Evolutionary conservation across 371 early-diverging fungal species (phyloP).

Genomic region (Saksenaea vasiformis): DNA sequence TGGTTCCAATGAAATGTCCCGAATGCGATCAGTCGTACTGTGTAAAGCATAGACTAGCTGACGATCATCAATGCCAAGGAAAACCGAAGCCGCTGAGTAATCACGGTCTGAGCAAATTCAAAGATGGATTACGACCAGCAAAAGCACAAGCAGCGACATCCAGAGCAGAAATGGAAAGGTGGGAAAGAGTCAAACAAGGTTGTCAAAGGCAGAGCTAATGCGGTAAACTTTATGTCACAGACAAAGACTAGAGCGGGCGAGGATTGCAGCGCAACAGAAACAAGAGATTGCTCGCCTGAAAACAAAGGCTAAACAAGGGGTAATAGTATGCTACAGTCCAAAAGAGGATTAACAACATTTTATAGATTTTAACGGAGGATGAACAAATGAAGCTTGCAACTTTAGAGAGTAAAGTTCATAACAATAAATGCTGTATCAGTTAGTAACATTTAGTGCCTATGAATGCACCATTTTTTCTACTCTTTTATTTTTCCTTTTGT

Average conservation of each 20-base stretch:
- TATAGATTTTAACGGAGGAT: conserved; percentile 32
- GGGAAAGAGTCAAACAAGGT: background rate
- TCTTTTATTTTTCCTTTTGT: conserved; percentile 2
- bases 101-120: background rate
- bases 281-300: conserved; percentile 34
- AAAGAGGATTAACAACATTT: background rate
- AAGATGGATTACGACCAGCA: conserved; percentile 1
- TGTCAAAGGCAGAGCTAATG: background rate
- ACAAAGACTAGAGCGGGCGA: conserved; percentile 17
- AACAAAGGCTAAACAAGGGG: conserved; percentile 31
- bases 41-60: conserved; percentile 63
- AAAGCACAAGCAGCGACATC: conserved; percentile 7
- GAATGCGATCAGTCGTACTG: conserved; percentile 62
- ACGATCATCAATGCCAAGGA: conserved; percentile 60
- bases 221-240: too few species aligned
- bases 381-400: conserved; percentile 44
- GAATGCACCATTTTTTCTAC: too few species aligned
- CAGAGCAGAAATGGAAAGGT: conserved; percentile 29
- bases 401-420: conserved; percentile 5
- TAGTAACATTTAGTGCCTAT: background rate
- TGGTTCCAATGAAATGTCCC: conserved; percentile 61
- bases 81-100: conserved; percentile 12
- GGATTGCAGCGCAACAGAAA: conserved; percentile 17
- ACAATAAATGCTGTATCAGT: conserved; percentile 6
- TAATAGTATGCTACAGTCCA: conserved; percentile 5